phyloP scores from a whole-genome alignment of 805 yeast genomes.

The Myxozyma mucilagina region DNA sequence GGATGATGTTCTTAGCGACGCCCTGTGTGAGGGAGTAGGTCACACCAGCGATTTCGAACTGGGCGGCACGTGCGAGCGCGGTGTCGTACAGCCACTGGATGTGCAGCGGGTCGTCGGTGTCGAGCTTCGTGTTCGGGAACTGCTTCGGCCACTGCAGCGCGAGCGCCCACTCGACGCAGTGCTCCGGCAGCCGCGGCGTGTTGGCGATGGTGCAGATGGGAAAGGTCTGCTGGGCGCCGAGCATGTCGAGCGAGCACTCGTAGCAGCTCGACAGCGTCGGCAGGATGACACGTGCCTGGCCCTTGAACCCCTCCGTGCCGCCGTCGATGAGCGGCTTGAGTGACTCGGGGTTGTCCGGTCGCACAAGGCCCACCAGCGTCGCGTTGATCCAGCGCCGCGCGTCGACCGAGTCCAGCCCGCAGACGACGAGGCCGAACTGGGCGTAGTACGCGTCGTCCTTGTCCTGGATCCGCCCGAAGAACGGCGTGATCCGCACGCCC shows the following conservation, averaged over 20 bases:
- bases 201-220: conserved; percentile 95
- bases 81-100: conserved; percentile 60
- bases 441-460: conserved; percentile 61
- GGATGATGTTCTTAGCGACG: conserved; percentile 86
- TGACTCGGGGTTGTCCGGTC: conserved; percentile 48
- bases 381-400: conserved; percentile 90
- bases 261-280: conserved; percentile 88
- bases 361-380: conserved; percentile 63
- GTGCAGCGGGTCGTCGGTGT: conserved; percentile 68
- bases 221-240: conserved; percentile 59
- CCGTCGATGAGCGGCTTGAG: conserved; percentile 82
- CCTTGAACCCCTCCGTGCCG: conserved; percentile 88
- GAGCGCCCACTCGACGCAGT: conserved; percentile 88
- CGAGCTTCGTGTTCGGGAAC: conserved; percentile 51
- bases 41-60: conserved; percentile 69
- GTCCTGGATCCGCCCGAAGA: conserved; percentile 65
- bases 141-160: conserved; percentile 68
- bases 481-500: conserved; percentile 39
- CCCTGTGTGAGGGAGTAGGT: conserved; percentile 74
- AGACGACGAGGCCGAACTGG: conserved; percentile 69
- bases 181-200: conserved; percentile 92
- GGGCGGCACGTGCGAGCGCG: conserved; percentile 59
- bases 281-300: conserved; percentile 82
- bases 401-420: conserved; percentile 87
- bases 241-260: conserved; percentile 82